Evolutionary conservation across 169 alveolate genomes (phyloP), one percentile per base, ranked within the genome.

Genomic region (Plasmodium gaboni): DNA sequence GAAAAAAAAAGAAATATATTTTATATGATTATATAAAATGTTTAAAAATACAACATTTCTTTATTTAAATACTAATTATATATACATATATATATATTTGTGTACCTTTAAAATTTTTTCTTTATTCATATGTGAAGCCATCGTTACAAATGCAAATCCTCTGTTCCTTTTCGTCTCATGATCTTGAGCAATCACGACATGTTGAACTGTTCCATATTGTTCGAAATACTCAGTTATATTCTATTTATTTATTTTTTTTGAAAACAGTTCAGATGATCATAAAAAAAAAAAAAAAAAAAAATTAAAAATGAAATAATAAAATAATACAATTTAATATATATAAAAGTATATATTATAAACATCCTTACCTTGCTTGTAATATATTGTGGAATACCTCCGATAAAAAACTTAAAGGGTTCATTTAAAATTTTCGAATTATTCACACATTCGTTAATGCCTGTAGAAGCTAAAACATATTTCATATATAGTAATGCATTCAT

Each of bases 81-180:
- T 61, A 22, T 61, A 42, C 42, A 28, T 28, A 28, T 63, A 22
- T 64, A 63, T 65, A 76, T 76, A 48, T 38, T 68, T 59, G 32
- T 63, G 32, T 76, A 76, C 89, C 53, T 12, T 64, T 76, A 76
- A 70, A 55, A 76, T 76, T 50, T 48, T 64, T 59, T 76, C 89
- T 64, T 51, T 76, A 50, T 76, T 76, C 46, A 76, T 76, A 48
- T 76, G 89, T 17, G 89, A 76, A 48, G 76, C 64, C 89, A 76
- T 76, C 24, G 89, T 76, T n/a, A 76, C 89, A 57, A 76, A 76
- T 50, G 89, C 89, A 76, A 76, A 76, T 65, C 89, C 89, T 57
- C 89, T 46, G 68, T 76, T 76, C 38, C 89, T 76, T 57, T 76
- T 76, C 38, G 89, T 76, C 38, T 76, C 89, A 50, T 76, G 89